Evolutionary conservation across 495 filamentous ascomycete genomes (phyloP), one percentile per base, ranked within the genome.

Genomic region (Lophium mytilinum): DNA sequence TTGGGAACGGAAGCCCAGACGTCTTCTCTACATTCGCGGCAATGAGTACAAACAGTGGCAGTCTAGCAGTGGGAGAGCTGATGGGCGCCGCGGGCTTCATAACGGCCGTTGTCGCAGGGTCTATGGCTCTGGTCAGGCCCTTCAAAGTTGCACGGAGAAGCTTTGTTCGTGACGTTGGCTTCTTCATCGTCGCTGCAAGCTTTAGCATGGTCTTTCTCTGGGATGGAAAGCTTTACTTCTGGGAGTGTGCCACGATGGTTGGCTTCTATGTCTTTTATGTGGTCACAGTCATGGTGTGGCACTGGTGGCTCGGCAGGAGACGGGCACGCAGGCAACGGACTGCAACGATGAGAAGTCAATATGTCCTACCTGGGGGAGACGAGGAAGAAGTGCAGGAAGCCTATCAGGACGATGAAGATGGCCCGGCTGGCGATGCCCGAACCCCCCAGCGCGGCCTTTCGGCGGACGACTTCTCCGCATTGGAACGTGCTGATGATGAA

Each of bases 1-100:
- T 99, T 71, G 94, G 94, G 52, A 99, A 99, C 73, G 94, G 94
- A n/a, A 96, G 91, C 61, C 94, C 94, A 0, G 94, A 99, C 71
- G 91, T 99, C 15, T 99, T 99, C 71, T 95, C 89, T 39, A 99
- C 94, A 3, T 96, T 97, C 67, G 94, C 92, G 33, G 94, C 94
- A 56, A 97, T 99, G 91, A 84, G 84, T 68, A 93, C 91, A 24
- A 88, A 97, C 63, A 95, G 90, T 65, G 94, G 90, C 3, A 96
- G 91, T 71, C 78, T 99, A 71, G 94, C 94, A 0, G 83, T 97
- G 57, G 94, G 94, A 34, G 94, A 99, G 72, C 76, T 99, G 50
- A 89, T 99, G 33, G 94, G 94, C 15, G 94, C 94, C 9, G 94
- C 94, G 12, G 82, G 87, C 45, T 99, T 99, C 71, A 99, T 99